These are phyloP conservation scores for Phytophthora pistaciae DNA, from an alignment of 352 stramenopile species.

Conservation along the genomic window DNA sequence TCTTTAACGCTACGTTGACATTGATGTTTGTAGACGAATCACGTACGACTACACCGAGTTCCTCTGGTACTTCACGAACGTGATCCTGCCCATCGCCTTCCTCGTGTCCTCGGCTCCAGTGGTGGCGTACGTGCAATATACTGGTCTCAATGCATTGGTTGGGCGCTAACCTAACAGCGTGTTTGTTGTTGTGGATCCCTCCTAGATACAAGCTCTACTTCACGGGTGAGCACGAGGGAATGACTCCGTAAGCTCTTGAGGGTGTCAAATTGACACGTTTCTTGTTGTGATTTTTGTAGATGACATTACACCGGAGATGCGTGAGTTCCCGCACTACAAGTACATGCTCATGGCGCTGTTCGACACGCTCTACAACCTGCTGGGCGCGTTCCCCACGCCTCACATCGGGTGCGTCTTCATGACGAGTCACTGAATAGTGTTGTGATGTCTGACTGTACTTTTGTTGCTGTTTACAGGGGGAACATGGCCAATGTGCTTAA, in stretches of 20 bases:
- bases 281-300: slow-evolving; percentile 37
- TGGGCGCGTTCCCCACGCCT: slow-evolving; percentile 83
- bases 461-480: slow-evolving; percentile 45
- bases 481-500: slow-evolving; percentile 89
- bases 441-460: slow-evolving; percentile 1
- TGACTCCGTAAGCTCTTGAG: background rate
- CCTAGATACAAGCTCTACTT: slow-evolving; percentile 85
- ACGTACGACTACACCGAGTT: slow-evolving; percentile 90
- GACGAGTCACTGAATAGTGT: too few species aligned
- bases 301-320: slow-evolving; percentile 88
- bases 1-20: background rate
- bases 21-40: slow-evolving; percentile 62
- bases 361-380: slow-evolving; percentile 86
- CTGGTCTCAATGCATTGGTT: background rate
- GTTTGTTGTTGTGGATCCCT: background rate
- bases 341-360: slow-evolving; percentile 89
- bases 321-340: slow-evolving; percentile 87
- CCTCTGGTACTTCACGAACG: slow-evolving; percentile 90
- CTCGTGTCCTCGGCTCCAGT: slow-evolving; percentile 79
- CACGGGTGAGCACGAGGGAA: slow-evolving; percentile 45
- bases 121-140: slow-evolving; percentile 55
- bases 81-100: slow-evolving; percentile 84
- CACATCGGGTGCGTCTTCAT: slow-evolving; percentile 74
- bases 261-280: background rate
- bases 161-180: slow-evolving; percentile 1